Percentiles rank a stretch among this genome's conserved stretches.
Conservation (phyloP, 495 filamentous ascomycete species). For the Polyplosphaeria fusca region DNA sequence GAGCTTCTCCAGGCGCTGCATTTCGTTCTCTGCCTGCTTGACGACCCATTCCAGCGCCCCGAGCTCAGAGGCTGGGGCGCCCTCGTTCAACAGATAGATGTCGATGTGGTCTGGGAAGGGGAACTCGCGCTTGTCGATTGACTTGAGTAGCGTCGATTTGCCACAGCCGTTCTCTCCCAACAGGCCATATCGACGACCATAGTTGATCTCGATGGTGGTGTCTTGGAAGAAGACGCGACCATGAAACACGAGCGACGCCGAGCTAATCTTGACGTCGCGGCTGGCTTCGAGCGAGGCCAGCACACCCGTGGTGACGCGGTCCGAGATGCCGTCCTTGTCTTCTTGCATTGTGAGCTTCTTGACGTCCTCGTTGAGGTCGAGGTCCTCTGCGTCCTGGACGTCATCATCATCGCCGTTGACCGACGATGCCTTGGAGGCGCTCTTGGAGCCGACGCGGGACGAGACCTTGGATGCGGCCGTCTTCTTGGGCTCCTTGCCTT, state of each 20-base stretch:
- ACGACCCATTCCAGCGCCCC: slow-evolving; percentile 98
- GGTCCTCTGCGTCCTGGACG: slow-evolving; percentile 59
- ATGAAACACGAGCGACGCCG: slow-evolving; percentile 91
- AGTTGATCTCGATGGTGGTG: slow-evolving; percentile 87
- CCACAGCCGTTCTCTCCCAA: slow-evolving; percentile 98
- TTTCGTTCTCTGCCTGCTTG: slow-evolving; percentile 87
- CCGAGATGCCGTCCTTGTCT: slow-evolving; percentile 93
- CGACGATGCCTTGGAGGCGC: slow-evolving; percentile 60
- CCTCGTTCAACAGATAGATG: slow-evolving; percentile 97
- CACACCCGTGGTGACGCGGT: slow-evolving; percentile 97
- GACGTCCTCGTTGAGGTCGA: slow-evolving; percentile 72
- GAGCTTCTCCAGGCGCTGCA: slow-evolving; percentile 79
- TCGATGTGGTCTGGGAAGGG: slow-evolving; percentile 96
- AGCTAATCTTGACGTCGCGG: slow-evolving; percentile 95
- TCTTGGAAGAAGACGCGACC: slow-evolving; percentile 94
- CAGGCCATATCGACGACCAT: slow-evolving; percentile 88
- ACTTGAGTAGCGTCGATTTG: slow-evolving; percentile 94
- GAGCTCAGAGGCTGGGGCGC: slow-evolving; percentile 81
- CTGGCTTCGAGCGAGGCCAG: slow-evolving; percentile 76
- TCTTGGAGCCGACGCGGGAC: slow-evolving; percentile 62
- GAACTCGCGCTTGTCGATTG: slow-evolving; percentile 88
- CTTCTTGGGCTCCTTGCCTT: slow-evolving; percentile 50
- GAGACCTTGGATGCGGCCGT: slow-evolving; percentile 59
- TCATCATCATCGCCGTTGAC: slow-evolving; percentile 67
- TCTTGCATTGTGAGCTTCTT: slow-evolving; percentile 82